A percentile compares a stretch with the other conserved stretches of the same genome.
Conservation (phyloP, 2,329 filamentous ascomycete genomes). For the Fusarium anthophilum region DNA sequence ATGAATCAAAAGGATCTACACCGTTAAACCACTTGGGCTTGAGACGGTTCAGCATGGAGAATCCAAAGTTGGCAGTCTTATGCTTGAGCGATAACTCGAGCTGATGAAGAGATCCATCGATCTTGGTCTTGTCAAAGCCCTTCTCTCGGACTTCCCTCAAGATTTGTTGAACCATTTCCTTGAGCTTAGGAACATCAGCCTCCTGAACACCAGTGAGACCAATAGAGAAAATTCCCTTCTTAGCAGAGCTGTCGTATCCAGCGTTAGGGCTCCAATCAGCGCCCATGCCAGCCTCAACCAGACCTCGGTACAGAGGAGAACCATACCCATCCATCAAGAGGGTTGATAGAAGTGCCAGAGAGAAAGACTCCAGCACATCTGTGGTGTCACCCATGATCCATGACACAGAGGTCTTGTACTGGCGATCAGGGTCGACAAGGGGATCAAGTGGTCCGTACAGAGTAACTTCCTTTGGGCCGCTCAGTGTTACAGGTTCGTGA, state of each 20-base stretch:
- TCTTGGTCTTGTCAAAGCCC: conserved; percentile 89
- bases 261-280: conserved; percentile 96
- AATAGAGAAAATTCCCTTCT: conserved; percentile 85
- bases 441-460: conserved; percentile 87
- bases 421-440: conserved; percentile 83
- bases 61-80: conserved; percentile 95
- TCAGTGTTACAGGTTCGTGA: conserved; percentile 78
- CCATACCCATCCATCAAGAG: conserved; percentile 94
- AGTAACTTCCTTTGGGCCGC: conserved; percentile 73
- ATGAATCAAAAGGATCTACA: conserved; percentile 87
- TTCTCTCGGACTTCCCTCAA: conserved; percentile 74
- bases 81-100: conserved; percentile 93
- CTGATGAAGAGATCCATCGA: conserved; percentile 93
- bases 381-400: conserved; percentile 89
- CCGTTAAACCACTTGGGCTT: conserved; percentile 97
- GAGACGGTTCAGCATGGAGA: conserved; percentile 87
- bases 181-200: conserved; percentile 79
- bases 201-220: conserved; percentile 90
- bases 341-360: conserved; percentile 81
- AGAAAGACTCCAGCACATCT: conserved; percentile 88
- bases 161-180: conserved; percentile 76
- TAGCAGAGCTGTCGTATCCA: conserved; percentile 84
- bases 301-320: conserved; percentile 86
- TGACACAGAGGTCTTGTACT: conserved; percentile 92
- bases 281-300: conserved; percentile 90